Percentiles rank a stretch among this genome's conserved stretches.
phyloP scores from a whole-genome alignment of 305 asterid species.

The Solanum hybrid region DNA sequence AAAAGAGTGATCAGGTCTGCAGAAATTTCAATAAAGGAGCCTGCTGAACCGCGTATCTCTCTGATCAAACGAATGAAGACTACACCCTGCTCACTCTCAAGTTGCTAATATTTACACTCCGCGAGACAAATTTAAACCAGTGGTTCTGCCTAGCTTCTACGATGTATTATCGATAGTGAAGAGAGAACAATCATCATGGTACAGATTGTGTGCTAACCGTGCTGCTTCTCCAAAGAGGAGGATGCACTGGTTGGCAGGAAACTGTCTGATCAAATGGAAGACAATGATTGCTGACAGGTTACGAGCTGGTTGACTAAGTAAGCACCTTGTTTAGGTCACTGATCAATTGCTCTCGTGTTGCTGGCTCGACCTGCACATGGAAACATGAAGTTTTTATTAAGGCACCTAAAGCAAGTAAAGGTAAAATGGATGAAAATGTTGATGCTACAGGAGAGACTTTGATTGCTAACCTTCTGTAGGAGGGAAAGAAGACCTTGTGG shows the following conservation, averaged over 20 bases:
- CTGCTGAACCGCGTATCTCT: neutral
- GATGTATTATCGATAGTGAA: neutral
- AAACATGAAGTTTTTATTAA: neutral
- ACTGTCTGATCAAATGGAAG: neutral
- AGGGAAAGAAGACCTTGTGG: slow-evolving; percentile 77
- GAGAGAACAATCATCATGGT: neutral
- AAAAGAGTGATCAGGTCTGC: neutral
- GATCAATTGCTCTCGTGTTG: slow-evolving; percentile 20
- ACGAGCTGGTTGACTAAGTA: neutral
- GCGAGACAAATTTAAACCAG: neutral
- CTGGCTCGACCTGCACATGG: slow-evolving; percentile 27
- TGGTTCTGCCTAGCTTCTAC: neutral
- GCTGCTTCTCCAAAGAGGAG: neutral
- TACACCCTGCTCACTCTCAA: slow-evolving; percentile 12
- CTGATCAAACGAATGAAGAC: slow-evolving; percentile 15
- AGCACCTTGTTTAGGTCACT: slow-evolving; percentile 21
- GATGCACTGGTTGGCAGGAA: neutral
- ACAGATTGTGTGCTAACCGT: neutral
- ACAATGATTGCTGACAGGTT: neutral
- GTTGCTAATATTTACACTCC: slow-evolving; percentile 20
- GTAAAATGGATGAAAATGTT: neutral
- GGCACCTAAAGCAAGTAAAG: neutral
- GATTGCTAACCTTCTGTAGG: slow-evolving; percentile 46
- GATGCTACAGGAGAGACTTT: neutral
- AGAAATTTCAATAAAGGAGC: neutral